A percentile compares a stretch with the other conserved stretches of the same genome.
Conservation (phyloP, 2,329 filamentous ascomycete genomes). For the Cladophialophora carrionii region DNA sequence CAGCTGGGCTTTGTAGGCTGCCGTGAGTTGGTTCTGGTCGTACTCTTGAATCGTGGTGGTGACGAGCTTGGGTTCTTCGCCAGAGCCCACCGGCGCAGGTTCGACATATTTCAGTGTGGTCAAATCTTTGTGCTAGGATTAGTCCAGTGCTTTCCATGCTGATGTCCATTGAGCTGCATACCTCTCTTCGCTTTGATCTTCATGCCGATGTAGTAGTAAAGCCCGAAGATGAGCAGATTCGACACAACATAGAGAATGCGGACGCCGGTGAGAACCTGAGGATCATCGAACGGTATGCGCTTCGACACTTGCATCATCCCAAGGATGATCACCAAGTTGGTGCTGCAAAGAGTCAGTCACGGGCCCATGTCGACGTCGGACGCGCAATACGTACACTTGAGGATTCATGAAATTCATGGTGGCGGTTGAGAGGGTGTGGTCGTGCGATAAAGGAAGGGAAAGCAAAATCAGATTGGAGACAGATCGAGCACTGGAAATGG, state of each 20-base stretch:
- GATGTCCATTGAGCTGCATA: slow-evolving; percentile 51
- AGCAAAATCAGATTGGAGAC: too few species aligned
- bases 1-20: slow-evolving; percentile 83
- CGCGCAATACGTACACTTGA: slow-evolving; percentile 21
- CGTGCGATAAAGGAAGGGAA: not conserved
- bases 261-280: slow-evolving; percentile 66
- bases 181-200: slow-evolving; percentile 97
- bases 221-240: slow-evolving; percentile 78
- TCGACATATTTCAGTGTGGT: slow-evolving; percentile 99
- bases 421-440: slow-evolving; percentile 4
- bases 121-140: slow-evolving; percentile 65
- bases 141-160: not conserved
- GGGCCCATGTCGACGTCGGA: slow-evolving; percentile 1
- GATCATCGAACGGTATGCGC: slow-evolving; percentile 91
- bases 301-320: slow-evolving; percentile 99
- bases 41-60: slow-evolving; percentile 97
- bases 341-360: slow-evolving; percentile 58
- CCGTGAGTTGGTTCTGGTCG: slow-evolving; percentile 82
- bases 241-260: slow-evolving; percentile 68
- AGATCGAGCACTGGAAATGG: too few species aligned
- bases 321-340: slow-evolving; percentile 92
- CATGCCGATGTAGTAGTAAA: slow-evolving; percentile 84
- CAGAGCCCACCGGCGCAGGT: slow-evolving; percentile 86
- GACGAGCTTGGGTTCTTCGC: slow-evolving; percentile 92
- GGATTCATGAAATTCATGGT: slow-evolving; percentile 30